phyloP scores from a whole-genome alignment of 176 grass and related monocot genomes.

The Thalia dealbata region DNA sequence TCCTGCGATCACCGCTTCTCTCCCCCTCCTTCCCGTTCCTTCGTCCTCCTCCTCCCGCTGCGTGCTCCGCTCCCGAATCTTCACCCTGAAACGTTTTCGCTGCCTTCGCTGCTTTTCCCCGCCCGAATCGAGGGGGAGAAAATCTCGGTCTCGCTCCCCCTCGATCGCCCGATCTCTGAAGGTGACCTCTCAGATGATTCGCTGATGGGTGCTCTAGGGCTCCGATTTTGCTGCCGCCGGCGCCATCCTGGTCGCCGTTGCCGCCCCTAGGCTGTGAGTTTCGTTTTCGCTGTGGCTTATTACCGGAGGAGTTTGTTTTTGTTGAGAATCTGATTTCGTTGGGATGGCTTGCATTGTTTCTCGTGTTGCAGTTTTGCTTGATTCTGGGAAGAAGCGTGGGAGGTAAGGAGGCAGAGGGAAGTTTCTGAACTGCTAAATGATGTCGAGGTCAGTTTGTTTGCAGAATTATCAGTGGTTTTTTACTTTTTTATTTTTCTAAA shows the following conservation, averaged over 20 bases:
- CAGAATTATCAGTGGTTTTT: too few species aligned
- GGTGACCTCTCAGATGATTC: too few species aligned
- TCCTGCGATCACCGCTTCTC: neutral
- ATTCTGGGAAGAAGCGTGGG: neutral
- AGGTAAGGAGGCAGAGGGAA: neutral
- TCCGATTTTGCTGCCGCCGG: neutral
- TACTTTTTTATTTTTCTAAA: neutral
- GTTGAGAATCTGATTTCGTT: neutral
- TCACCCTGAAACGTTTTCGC: neutral
- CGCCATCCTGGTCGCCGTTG: neutral
- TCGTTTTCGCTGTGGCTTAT: neutral
- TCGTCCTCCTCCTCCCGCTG: neutral
- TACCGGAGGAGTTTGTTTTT: neutral
- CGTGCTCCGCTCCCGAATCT: neutral
- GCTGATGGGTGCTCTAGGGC: neutral
- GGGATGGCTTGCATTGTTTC: neutral
- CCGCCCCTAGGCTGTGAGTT: neutral
- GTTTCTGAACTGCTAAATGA: neutral
- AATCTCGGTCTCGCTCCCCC: neutral
- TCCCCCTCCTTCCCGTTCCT: neutral
- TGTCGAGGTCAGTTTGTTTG: conserved; percentile 19
- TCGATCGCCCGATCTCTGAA: neutral
- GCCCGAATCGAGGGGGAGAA: neutral
- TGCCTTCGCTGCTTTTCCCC: neutral
- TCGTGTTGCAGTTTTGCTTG: neutral